phyloP scores from a whole-genome alignment of 495 filamentous ascomycete genomes.

The Penicillium chermesinum region DNA sequence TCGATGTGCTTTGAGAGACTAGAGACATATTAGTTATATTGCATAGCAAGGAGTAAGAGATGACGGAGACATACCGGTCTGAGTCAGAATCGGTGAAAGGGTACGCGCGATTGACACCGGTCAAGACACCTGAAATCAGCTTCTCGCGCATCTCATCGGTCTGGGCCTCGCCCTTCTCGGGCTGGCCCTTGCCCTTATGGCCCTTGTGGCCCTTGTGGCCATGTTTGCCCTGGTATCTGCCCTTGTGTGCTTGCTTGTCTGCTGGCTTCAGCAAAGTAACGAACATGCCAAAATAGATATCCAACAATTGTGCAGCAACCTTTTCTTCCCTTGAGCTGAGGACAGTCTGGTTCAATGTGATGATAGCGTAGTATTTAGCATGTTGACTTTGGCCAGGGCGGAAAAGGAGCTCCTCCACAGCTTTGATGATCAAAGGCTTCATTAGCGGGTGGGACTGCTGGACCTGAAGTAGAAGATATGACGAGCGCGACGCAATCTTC shows the following conservation, averaged over 20 bases:
- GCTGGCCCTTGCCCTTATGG: slow-evolving; percentile 40
- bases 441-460: slow-evolving; percentile 83
- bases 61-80: slow-evolving; percentile 55
- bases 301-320: slow-evolving; percentile 73
- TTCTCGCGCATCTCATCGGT: slow-evolving; percentile 78
- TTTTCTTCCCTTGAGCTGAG: slow-evolving; percentile 74
- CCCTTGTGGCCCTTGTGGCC: slow-evolving; percentile 16
- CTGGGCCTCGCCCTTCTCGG: slow-evolving; percentile 45
- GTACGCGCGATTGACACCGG: slow-evolving; percentile 91
- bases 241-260: slow-evolving; percentile 28
- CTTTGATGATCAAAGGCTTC: slow-evolving; percentile 79
- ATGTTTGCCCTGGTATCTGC: slow-evolving; percentile 19
- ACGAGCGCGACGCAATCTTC: slow-evolving; percentile 89
- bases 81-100: slow-evolving; percentile 83
- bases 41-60: background rate
- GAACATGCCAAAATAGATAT: slow-evolving; percentile 88
- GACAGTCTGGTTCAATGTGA: slow-evolving; percentile 94
- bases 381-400: slow-evolving; percentile 79
- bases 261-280: slow-evolving; percentile 63
- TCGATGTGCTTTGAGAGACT: slow-evolving; percentile 83
- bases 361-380: slow-evolving; percentile 92
- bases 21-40: slow-evolving; percentile 21
- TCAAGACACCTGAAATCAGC: slow-evolving; percentile 81
- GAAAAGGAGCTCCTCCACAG: slow-evolving; percentile 85
- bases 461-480: slow-evolving; percentile 86